Conservation (phyloP, 139 green algal genomes). For the Auxenochlorella pyrenoidosa region DNA sequence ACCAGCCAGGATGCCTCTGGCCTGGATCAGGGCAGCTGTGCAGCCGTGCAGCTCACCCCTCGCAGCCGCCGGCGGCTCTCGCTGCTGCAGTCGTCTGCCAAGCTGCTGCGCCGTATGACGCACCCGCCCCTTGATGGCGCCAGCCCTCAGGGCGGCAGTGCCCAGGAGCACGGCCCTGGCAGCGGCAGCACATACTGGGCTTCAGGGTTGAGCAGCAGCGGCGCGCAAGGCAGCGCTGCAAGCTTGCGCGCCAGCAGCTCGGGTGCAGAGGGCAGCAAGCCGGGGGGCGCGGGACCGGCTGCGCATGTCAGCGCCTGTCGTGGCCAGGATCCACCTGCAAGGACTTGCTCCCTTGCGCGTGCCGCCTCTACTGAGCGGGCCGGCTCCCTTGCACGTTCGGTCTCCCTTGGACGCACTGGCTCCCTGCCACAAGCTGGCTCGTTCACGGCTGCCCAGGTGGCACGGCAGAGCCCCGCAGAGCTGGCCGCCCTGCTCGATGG, state of each 20-base stretch:
- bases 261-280: neutral
- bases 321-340: too few relatives aligned
- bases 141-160: neutral
- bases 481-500: neutral
- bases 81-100: neutral
- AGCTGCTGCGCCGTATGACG: conserved; percentile 1
- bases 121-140: neutral
- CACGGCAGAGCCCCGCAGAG: too few relatives aligned
- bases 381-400: too few relatives aligned
- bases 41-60: too few relatives aligned
- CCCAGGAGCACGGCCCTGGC: neutral
- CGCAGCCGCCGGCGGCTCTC: neutral
- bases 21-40: too few relatives aligned
- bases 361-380: too few relatives aligned
- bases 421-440: too few relatives aligned
- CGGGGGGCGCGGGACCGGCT: neutral
- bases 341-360: too few relatives aligned
- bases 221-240: neutral
- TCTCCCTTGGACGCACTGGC: too few relatives aligned
- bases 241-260: neutral
- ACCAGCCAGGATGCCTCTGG: too few relatives aligned
- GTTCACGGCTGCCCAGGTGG: too few relatives aligned
- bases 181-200: neutral
- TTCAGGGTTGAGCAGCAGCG: neutral
- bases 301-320: too few relatives aligned